Base-by-base conservation (phyloP, 768 basidiomycete genomes). In the Termitomyces sp. region DNA sequence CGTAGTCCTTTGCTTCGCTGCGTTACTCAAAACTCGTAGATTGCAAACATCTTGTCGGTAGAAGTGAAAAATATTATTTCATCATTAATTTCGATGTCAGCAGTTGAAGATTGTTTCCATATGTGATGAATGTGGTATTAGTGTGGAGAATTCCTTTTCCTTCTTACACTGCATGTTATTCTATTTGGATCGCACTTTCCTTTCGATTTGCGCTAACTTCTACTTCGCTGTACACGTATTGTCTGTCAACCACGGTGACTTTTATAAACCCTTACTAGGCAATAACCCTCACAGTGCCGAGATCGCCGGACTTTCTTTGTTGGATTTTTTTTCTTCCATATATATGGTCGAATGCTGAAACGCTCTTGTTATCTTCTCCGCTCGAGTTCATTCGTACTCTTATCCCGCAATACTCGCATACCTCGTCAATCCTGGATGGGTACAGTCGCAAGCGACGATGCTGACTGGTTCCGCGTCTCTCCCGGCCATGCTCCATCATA, bases 401-500 rank as follows among this genome's bases (percentile, higher is more conserved):
- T 52, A 46, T 24, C 22, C 16, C 53, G 47, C 30, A 32, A 41
- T 22, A 8, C 53, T 35, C n/a, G 4, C 47, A 41, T 58, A n/a
- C 14, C 32, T 30, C 47, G 43, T 5, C 35, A 41, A 45, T 58
- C 51, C 14, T 38, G 11, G 28, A 66, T 70, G 69, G 57, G 66
- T 44, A 65, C 64, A 32, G 36, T 54, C 45, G 40, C 63, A 9
- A 26, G 45, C 16, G 38, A 40, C 30, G 60, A 63, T n/a, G 9
- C 61, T 49, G 63, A 76, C 33, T 79, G 77, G 77, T 62, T 58
- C 61, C 72, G 71, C 51, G 70, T 74, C 52, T 59, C 63, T 32
- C 66, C 68, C 11, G 35, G 61, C 13, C 57, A 62, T 1, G 62
- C 68, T 26, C 83, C 82, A 3, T 70, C 77, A 0, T 85, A 82